A percentile compares a stretch with the other conserved stretches of the same genome.
phyloP scores from a whole-genome alignment of 2,329 filamentous ascomycete species.

The Trichothecium sympodiale region DNA sequence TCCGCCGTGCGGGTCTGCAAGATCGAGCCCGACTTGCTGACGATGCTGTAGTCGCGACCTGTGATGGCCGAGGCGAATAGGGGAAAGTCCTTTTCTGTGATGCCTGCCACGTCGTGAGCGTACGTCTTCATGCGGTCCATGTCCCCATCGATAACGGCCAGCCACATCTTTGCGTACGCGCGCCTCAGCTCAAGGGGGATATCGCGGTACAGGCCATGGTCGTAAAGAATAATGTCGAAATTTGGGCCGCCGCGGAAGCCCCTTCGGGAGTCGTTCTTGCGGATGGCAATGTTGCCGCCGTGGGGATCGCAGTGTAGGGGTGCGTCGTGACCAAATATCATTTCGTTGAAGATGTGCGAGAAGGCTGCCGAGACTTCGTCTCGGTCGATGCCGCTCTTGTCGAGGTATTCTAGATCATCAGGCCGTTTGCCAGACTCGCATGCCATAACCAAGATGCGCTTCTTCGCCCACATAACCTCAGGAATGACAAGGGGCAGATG shows the following conservation, averaged over 20 bases:
- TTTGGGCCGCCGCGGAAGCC: conserved; percentile 48
- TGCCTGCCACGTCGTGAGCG: conserved; percentile 77
- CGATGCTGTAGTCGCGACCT: conserved; percentile 74
- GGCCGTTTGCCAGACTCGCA: conserved; percentile 77
- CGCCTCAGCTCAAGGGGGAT: conserved; percentile 70
- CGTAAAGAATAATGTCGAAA: conserved; percentile 93
- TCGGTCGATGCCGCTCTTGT: conserved; percentile 76
- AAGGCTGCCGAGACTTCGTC: conserved; percentile 91
- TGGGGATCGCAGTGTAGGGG: conserved; percentile 95
- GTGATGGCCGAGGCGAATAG: conserved; percentile 96
- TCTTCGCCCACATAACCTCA: conserved; percentile 77
- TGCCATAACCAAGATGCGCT: conserved; percentile 90
- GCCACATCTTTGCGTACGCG: conserved; percentile 93
- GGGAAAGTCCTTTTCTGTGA: conserved; percentile 82
- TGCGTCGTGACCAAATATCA: conserved; percentile 88
- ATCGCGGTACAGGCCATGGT: conserved; percentile 91
- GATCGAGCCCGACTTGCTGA: conserved; percentile 50
- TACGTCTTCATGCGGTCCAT: conserved; percentile 79
- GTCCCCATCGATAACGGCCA: conserved; percentile 86
- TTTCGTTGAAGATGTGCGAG: conserved; percentile 93
- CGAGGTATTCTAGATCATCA: conserved; percentile 81
- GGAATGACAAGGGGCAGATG: conserved; percentile 80
- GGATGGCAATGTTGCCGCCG: conserved; percentile 88
- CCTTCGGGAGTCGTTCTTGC: conserved; percentile 54
- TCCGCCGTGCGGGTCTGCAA: conserved; percentile 50